These are phyloP conservation scores for Scleroderma citrinum DNA, from an alignment of 768 basidiomycete species.

Conservation along the genomic window DNA sequence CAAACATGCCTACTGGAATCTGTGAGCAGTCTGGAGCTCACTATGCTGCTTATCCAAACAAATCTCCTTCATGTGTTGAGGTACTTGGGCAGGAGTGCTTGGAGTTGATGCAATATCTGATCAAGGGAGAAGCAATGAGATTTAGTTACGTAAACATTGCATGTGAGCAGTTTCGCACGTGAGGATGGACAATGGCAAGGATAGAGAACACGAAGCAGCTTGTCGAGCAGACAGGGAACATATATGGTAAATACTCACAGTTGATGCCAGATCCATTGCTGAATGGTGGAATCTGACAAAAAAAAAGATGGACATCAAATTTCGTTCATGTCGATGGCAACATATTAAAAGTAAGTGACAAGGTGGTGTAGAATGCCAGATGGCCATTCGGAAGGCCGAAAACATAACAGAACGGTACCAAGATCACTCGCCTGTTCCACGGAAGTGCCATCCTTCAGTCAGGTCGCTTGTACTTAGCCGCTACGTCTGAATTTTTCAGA, in stretches of 20 bases:
- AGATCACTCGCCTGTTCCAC: conserved; percentile 70
- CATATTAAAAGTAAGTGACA: no score
- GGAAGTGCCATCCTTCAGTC: conserved; percentile 80
- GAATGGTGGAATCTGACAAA: neutral
- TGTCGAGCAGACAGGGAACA: neutral
- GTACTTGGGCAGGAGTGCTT: conserved; percentile 68
- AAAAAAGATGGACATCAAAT: no score
- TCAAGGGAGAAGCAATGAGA: conserved; percentile 68
- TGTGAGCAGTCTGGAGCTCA: neutral
- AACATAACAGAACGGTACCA: no score
- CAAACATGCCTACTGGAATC: neutral
- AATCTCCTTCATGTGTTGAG: conserved; percentile 66
- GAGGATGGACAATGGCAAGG: no score
- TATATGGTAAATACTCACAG: neutral
- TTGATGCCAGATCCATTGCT: neutral
- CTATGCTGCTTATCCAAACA: conserved; percentile 26
- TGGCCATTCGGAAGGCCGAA: no score
- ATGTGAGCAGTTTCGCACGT: no score
- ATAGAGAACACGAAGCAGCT: neutral
- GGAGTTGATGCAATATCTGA: conserved; percentile 94
- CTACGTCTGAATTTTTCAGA: conserved; percentile 73
- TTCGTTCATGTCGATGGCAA: no score
- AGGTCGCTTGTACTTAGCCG: conserved; percentile 86
- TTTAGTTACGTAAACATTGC: conserved; percentile 42
- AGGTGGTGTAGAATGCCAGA: no score